Conservation (phyloP, 2,329 filamentous ascomycete species). For the Byssoonygena ceratinophila region DNA sequence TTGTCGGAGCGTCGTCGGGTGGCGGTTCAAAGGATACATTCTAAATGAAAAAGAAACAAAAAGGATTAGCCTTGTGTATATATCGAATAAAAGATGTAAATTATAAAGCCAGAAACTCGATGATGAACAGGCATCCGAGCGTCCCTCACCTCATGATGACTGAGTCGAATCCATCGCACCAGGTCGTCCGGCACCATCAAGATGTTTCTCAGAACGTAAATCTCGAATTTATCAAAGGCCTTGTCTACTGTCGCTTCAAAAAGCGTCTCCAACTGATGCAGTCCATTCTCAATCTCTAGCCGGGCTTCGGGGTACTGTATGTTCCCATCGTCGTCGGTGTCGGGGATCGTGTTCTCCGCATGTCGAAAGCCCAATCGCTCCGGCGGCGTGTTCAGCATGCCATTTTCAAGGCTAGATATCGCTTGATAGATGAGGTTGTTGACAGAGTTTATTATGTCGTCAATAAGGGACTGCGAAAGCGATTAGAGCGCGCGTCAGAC, state of each 20-base stretch:
- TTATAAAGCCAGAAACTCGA: background rate
- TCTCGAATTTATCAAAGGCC: conserved; percentile 76
- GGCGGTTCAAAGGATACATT: conserved; percentile 28
- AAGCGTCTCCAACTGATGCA: conserved; percentile 73
- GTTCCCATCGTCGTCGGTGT: conserved; percentile 39
- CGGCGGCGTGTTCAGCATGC: conserved; percentile 63
- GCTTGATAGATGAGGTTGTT: conserved; percentile 89
- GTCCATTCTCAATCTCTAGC: conserved; percentile 76
- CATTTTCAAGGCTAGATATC: conserved; percentile 75
- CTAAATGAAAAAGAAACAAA: conserved; percentile 22
- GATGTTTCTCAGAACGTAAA: conserved; percentile 82
- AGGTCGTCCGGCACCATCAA: conserved; percentile 61
- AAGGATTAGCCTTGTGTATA: background rate
- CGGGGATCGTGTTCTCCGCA: conserved; percentile 35
- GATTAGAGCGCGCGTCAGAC: background rate
- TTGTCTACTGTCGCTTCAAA: conserved; percentile 72
- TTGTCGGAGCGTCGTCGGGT: conserved; percentile 42
- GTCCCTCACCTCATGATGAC: conserved; percentile 62
- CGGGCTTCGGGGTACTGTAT: conserved; percentile 43
- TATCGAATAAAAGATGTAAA: background rate
- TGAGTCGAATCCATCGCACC: conserved; percentile 65
- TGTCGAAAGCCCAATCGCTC: conserved; percentile 67
- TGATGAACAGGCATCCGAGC: background rate
- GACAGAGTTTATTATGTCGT: conserved; percentile 95
- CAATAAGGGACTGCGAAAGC: conserved; percentile 63